Evolutionary conservation across 305 asterid genomes (phyloP), one percentile per base, ranked within the genome.

Genomic region (Euphrasia arctica): DNA sequence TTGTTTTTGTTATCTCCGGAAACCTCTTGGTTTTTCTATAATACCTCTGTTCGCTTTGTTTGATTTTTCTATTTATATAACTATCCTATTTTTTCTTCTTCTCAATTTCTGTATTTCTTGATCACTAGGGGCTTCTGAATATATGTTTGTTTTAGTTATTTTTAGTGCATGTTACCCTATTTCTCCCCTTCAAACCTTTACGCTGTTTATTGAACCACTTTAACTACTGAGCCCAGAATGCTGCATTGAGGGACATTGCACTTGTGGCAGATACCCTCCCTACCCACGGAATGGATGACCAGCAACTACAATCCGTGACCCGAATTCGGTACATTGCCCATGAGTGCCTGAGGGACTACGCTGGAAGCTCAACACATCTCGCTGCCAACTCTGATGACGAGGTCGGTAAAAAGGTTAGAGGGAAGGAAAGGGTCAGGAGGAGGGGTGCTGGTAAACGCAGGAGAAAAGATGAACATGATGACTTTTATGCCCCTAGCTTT

Each of bases 371-470:
- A 0, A 31, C 79, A 15, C 61, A 72, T 28, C 70, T 60, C 32
- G 68, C 66, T 12, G 71, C 76, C 4, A 79, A 74, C 70, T 79
- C 89, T 29, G 88, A 78, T 58, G 68, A 70, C 51, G 91, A 84
- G 47, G 77, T 34, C 9, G 88, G 73, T 6, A 89, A 85, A 78
- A 78, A 67, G 73, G 70, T 63, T 47, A 76, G 97, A 68, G 94
- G 96, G 55, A 92, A 92, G 80, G 94, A 89, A 73, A 77, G 89
- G 73, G 85, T 92, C 65, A 79, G 98, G 70, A 85, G 98, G 78
- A 87, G 83, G 78, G 80, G 81, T 18, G 60, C 67, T 50, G 83
- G 78, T 41, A 92, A 92, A 68, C 95, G 95, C 42, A 82, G 80
- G 77, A 75, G 82, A 70, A 89, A 87, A 76, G 96, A 90, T 13